phyloP scores from a whole-genome alignment of 139 green algal species.

The Yamagishiella unicocca region DNA sequence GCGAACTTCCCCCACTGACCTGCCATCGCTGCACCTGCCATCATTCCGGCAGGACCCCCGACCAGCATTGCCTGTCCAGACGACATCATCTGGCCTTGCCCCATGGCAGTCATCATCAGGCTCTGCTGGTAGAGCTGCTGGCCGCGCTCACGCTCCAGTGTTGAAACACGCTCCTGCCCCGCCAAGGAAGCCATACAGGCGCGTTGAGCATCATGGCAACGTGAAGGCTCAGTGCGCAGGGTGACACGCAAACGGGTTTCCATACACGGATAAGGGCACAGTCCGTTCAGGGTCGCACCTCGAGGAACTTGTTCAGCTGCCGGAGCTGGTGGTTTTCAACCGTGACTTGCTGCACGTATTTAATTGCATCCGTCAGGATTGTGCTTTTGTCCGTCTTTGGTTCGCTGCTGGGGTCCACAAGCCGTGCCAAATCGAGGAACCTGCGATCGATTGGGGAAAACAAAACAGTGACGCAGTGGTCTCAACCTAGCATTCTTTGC shows the following conservation, averaged over 20 bases:
- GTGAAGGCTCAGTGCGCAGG: too few relatives aligned
- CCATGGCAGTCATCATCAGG: slow-evolving; percentile 55
- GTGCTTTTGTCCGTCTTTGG: slow-evolving; percentile 84
- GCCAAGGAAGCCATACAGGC: not conserved
- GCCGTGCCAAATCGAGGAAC: slow-evolving; percentile 66
- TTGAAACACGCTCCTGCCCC: slow-evolving; percentile 65
- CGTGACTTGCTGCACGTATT: slow-evolving; percentile 70
- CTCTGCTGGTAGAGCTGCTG: slow-evolving; percentile 73
- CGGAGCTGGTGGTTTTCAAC: slow-evolving; percentile 78
- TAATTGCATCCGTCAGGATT: slow-evolving; percentile 79
- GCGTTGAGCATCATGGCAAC: not conserved
- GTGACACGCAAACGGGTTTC: too few relatives aligned
- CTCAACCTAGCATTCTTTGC: too few relatives aligned
- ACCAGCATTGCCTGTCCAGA: slow-evolving; percentile 56
- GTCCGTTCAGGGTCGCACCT: slow-evolving; percentile 69
- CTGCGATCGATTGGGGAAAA: too few relatives aligned
- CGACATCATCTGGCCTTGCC: slow-evolving; percentile 50
- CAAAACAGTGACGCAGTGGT: too few relatives aligned
- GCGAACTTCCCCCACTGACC: not conserved
- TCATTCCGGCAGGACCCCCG: not conserved
- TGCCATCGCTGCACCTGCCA: slow-evolving; percentile 20
- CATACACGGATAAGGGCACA: too few relatives aligned
- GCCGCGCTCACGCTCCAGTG: slow-evolving; percentile 68
- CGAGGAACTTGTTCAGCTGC: slow-evolving; percentile 86
- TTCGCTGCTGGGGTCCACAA: slow-evolving; percentile 75